These are phyloP conservation scores for Trametes cingulata DNA, from an alignment of 768 basidiomycete species.

Conservation along the genomic window DNA sequence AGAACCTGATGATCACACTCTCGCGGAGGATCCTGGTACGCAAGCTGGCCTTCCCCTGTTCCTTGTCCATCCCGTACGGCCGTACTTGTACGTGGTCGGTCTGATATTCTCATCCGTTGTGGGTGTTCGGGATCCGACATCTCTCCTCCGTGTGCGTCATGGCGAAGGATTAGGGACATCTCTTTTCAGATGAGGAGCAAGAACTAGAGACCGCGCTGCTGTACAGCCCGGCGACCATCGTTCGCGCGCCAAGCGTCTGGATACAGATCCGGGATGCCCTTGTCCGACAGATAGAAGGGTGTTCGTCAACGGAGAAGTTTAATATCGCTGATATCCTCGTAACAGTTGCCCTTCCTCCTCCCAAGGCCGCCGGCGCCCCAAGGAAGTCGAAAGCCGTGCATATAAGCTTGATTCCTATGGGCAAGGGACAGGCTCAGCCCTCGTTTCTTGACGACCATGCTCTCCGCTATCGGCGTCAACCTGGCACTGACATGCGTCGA, in stretches of 20 bases:
- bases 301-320: neutral
- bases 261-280: neutral
- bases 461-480: constrained; percentile 7
- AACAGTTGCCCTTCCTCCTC: neutral
- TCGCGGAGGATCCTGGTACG: too few species aligned
- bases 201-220: neutral
- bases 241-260: neutral
- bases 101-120: neutral
- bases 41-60: too few species aligned
- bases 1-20: too few species aligned
- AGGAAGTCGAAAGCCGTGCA: neutral
- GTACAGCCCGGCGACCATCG: neutral
- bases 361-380: neutral
- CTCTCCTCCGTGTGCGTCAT: neutral
- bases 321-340: neutral
- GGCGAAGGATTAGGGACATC: neutral
- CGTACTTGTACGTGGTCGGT: too few species aligned
- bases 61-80: neutral
- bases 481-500: constrained; percentile 7
- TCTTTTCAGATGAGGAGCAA: neutral
- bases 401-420: neutral
- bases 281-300: constrained; percentile 2
- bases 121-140: neutral
- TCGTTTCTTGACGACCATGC: neutral
- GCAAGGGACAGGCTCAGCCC: neutral